These are phyloP conservation scores for Piper longum DNA, from an alignment of 164 flowering plant species.

Conservation along the genomic window DNA sequence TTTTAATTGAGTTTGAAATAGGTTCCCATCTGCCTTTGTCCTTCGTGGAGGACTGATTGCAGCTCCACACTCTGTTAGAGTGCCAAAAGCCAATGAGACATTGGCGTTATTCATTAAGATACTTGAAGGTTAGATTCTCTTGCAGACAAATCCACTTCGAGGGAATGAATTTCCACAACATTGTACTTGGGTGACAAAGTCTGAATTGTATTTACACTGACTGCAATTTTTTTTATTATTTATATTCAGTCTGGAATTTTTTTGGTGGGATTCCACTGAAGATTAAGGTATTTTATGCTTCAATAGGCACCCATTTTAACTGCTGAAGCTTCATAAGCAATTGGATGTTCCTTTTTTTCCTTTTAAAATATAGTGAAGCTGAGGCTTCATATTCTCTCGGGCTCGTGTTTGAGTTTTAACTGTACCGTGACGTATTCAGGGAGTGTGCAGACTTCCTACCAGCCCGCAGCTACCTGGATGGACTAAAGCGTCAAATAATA, in stretches of 20 bases:
- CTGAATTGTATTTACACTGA: neutral
- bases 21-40: slow-evolving; percentile 11
- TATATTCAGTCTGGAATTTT: slow-evolving; percentile 10
- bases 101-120: slow-evolving; percentile 4
- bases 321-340: too few relatives aligned
- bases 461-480: slow-evolving; percentile 5
- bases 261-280: slow-evolving; percentile 8
- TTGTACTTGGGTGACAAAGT: neutral
- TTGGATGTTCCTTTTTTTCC: too few relatives aligned
- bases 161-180: neutral
- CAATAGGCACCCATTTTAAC: too few relatives aligned
- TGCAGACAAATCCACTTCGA: neutral
- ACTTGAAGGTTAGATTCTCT: slow-evolving; percentile 5
- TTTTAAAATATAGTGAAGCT: neutral
- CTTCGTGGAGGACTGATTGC: slow-evolving; percentile 10
- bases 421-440: neutral
- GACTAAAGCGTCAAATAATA: slow-evolving; percentile 4
- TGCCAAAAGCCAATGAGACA: slow-evolving; percentile 5
- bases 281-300: slow-evolving; percentile 8
- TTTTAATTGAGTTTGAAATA: neutral
- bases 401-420: neutral
- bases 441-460: slow-evolving; percentile 2
- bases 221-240: neutral
- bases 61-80: slow-evolving; percentile 6
- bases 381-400: neutral